These are phyloP conservation scores for Neonothopanus nambi DNA, from an alignment of 1,284 basidiomycete genomes.

Conservation along the genomic window DNA sequence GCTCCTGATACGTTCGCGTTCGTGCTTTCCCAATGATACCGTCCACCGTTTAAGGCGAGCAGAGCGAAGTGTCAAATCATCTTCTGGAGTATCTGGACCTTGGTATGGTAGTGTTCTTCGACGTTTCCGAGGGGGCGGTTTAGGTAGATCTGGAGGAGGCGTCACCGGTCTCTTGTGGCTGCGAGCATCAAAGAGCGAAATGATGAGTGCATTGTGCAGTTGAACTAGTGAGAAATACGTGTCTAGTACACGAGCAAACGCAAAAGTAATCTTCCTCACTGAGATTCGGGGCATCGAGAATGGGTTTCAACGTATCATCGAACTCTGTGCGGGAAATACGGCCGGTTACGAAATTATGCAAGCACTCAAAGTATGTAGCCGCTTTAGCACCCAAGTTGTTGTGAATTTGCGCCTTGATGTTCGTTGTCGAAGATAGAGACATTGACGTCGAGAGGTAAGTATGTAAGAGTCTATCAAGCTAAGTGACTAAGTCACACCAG, in stretches of 20 bases:
- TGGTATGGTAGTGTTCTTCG: conserved; percentile 69
- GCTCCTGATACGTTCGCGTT: conserved; percentile 67
- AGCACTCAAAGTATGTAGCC: conserved; percentile 57
- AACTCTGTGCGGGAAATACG: conserved; percentile 72
- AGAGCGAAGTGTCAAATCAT: conserved; percentile 55
- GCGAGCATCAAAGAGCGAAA: conserved; percentile 78
- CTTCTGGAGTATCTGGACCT: conserved; percentile 53
- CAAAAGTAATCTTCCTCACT: conserved; percentile 35
- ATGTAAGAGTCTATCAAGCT: too few relatives aligned
- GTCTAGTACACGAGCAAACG: neutral
- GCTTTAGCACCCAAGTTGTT: conserved; percentile 62
- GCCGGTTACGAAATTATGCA: conserved; percentile 68
- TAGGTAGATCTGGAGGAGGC: conserved; percentile 58
- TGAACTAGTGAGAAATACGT: conserved; percentile 49
- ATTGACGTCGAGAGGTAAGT: too few relatives aligned
- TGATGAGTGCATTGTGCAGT: conserved; percentile 78
- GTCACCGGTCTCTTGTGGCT: conserved; percentile 65
- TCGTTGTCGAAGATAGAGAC: conserved; percentile 77
- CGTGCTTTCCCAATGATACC: conserved; percentile 66
- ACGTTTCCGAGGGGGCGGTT: conserved; percentile 71
- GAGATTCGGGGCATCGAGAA: conserved; percentile 62
- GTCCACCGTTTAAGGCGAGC: conserved; percentile 73
- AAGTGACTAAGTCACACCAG: too few relatives aligned
- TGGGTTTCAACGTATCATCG: conserved; percentile 65
- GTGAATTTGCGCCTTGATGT: conserved; percentile 66